Evolutionary conservation across 2,329 filamentous ascomycete genomes (phyloP).

Genomic region (Botrytis pseudocinerea): DNA sequence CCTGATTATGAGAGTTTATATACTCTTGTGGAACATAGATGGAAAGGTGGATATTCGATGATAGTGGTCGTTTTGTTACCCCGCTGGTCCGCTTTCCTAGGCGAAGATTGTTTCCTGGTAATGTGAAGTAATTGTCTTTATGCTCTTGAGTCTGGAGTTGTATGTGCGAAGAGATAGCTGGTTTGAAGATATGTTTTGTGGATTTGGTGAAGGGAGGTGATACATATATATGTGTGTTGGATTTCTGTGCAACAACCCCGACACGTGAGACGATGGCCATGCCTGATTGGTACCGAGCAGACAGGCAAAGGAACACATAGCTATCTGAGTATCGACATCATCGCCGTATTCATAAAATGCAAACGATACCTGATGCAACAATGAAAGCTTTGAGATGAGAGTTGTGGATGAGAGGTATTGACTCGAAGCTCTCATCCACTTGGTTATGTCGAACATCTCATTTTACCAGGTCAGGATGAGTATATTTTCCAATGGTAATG

Average conservation of each 20-base stretch:
- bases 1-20: rapidly evolving
- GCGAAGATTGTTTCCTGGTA: not conserved
- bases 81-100: not conserved
- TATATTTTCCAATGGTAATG: not conserved
- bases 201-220: not conserved
- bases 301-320: not conserved
- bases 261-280: not conserved
- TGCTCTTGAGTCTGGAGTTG: not conserved
- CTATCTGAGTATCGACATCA: not conserved
- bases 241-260: not conserved
- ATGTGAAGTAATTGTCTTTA: not conserved
- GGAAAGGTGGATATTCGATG: not conserved
- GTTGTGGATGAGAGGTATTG: not conserved
- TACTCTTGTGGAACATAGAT: not conserved
- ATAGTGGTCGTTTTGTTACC: not conserved
- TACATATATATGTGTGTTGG: not conserved
- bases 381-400: not conserved
- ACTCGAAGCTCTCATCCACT: not conserved
- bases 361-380: not conserved
- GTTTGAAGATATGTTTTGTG: not conserved
- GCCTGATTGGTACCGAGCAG: not conserved
- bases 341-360: not conserved
- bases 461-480: not conserved
- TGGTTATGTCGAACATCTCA: not conserved
- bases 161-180: not conserved